Base-by-base conservation (phyloP, 306 rosid species). In the Lupinus albus region DNA sequence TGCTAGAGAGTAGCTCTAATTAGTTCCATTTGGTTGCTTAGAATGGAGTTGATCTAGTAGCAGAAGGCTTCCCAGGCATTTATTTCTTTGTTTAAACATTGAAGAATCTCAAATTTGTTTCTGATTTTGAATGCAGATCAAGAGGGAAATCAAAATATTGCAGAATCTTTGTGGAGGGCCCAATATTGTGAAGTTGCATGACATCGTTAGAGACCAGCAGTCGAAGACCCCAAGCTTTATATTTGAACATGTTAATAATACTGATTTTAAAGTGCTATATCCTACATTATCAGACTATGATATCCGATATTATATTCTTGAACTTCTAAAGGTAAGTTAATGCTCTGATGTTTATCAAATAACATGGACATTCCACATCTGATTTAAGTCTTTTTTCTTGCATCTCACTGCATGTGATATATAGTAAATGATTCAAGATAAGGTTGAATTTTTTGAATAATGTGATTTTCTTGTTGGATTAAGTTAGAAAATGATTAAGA, bases 81-180 rank as follows among this genome's bases (percentile, higher is more conserved):
- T 54, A 13, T 71, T 46, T 46, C 25, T 56, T 45, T 14, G 21
- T 46, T 18, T 56, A 58, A 30, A 28, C 33, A 30, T 20, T 12
- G 46, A 18, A 20, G 32, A 18, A 18, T 39, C 61, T 74, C 30
- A 47, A 38, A 15, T 36, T 20, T 46, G 50, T 48, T 13, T 64
- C 67, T 67, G 60, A 32, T 51, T 39, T 17, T 71, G 11, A 75
- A 18, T 76, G 84, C 95, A 91, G 97, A 91, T 91, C 78, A 91
- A 91, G 86, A 91, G 97, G 87, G 97, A 91, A 80, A 91, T 91
- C 63, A 91, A 91, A 76, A 91, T 91, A 76, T 80, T 91, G 63
- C 97, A 91, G 84, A 91, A 91, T 86, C 92, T 91, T 46, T 91
- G 97, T 28, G 97, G 95, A 53, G 97, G 97, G 28, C 97, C 97